Evolutionary conservation across 2,329 filamentous ascomycete genomes (phyloP).

Genomic region (Sporothrix schenckii): DNA sequence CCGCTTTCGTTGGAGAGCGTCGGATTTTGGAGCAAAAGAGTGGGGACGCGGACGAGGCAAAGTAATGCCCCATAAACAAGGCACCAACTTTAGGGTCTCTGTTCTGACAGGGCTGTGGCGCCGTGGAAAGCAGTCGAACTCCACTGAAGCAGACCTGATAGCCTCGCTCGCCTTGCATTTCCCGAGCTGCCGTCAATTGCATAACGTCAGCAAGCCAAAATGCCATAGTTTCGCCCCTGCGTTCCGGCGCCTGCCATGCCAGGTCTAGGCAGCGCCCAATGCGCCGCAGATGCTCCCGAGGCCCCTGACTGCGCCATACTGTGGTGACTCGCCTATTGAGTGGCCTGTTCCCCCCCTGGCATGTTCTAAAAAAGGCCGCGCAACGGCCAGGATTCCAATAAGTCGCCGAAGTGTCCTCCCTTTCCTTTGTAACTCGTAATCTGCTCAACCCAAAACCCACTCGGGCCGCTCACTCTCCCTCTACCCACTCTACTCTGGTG

Average conservation of each 20-base stretch:
- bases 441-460: slow-evolving; percentile 15
- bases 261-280: slow-evolving; percentile 14
- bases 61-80: slow-evolving; percentile 25
- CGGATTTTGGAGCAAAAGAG: not conserved
- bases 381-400: slow-evolving; percentile 10
- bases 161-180: not conserved
- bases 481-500: slow-evolving; percentile 11
- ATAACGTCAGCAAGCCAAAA: slow-evolving; percentile 10
- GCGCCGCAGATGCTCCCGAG: not conserved
- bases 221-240: slow-evolving; percentile 12
- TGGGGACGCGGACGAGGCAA: not conserved
- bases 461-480: not conserved
- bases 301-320: not conserved
- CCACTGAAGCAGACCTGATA: slow-evolving; percentile 16
- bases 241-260: slow-evolving; percentile 19
- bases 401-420: not conserved
- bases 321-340: not conserved
- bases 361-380: slow-evolving; percentile 5
- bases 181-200: not conserved
- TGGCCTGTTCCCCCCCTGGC: not conserved
- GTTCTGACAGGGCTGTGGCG: slow-evolving; percentile 12
- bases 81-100: slow-evolving; percentile 11
- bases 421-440: not conserved
- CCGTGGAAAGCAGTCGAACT: slow-evolving; percentile 14
- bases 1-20: not conserved